These are phyloP conservation scores for Acmispon strigosus DNA, from an alignment of 306 rosid species.

Conservation along the genomic window DNA sequence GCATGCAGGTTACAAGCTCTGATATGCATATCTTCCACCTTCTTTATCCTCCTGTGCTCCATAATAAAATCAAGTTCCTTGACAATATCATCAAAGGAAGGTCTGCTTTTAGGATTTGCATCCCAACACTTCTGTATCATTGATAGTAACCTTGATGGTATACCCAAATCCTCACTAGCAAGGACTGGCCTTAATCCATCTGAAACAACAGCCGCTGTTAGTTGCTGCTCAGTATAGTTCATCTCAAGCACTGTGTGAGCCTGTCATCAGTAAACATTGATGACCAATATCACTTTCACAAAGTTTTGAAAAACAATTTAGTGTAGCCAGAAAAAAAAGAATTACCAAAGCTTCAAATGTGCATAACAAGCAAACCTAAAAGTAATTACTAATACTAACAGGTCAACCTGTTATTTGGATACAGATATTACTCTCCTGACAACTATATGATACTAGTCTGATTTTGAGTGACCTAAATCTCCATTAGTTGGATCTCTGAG, in stretches of 20 bases:
- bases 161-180: constrained; percentile 54
- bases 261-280: constrained; percentile 39
- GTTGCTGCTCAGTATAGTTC: constrained; percentile 92
- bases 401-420: background rate
- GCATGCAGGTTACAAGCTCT: constrained; percentile 19
- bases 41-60: constrained; percentile 40
- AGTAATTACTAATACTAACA: background rate
- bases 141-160: constrained; percentile 56
- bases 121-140: constrained; percentile 79
- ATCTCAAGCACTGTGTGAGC: constrained; percentile 96
- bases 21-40: constrained; percentile 26
- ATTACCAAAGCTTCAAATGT: constrained; percentile 19
- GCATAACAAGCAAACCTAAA: constrained; percentile 15
- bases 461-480: no score
- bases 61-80: constrained; percentile 49
- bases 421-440: background rate
- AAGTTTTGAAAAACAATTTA: background rate
- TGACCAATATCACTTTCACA: background rate
- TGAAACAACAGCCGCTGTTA: constrained; percentile 84
- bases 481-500: no score
- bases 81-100: constrained; percentile 63
- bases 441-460: background rate
- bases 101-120: constrained; percentile 60
- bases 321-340: background rate
- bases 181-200: constrained; percentile 72